Evolutionary conservation across 768 basidiomycete genomes (phyloP).

Genomic region (Rhizopogon vinicolor): DNA sequence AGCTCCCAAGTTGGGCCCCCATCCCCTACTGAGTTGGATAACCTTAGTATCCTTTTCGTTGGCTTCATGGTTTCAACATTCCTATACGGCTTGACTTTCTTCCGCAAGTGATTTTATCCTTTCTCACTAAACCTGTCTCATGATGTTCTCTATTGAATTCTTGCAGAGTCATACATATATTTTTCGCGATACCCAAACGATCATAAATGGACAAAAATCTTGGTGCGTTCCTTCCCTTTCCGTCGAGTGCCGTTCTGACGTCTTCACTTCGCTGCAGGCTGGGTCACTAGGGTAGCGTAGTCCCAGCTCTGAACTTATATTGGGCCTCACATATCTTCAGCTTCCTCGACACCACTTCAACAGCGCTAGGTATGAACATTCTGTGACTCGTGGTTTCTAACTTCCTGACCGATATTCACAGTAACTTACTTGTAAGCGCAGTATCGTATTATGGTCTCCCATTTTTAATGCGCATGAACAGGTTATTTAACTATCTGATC

Average conservation of each 20-base stretch:
- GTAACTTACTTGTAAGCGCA: constrained; percentile 22
- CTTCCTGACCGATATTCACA: constrained; percentile 9
- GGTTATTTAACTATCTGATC: constrained; percentile 26
- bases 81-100: constrained; percentile 30
- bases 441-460: not conserved
- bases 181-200: constrained; percentile 23
- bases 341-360: constrained; percentile 17
- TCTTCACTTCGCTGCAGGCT: constrained; percentile 11
- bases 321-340: constrained; percentile 2
- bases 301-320: not conserved
- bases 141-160: no score
- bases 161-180: constrained; percentile 25
- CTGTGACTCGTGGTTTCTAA: not conserved
- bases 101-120: constrained; percentile 15
- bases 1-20: not conserved
- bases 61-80: constrained; percentile 23
- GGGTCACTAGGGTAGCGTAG: constrained; percentile 11
- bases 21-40: constrained; percentile 20
- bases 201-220: constrained; percentile 9
- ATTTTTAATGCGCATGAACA: constrained; percentile 10
- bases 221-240: constrained; percentile 11
- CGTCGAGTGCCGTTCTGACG: not conserved
- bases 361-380: constrained; percentile 20
- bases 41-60: constrained; percentile 19
- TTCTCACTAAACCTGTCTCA: not conserved